These are phyloP conservation scores for Gastrolobium bilobum DNA, from an alignment of 306 rosid genomes.

Conservation along the genomic window DNA sequence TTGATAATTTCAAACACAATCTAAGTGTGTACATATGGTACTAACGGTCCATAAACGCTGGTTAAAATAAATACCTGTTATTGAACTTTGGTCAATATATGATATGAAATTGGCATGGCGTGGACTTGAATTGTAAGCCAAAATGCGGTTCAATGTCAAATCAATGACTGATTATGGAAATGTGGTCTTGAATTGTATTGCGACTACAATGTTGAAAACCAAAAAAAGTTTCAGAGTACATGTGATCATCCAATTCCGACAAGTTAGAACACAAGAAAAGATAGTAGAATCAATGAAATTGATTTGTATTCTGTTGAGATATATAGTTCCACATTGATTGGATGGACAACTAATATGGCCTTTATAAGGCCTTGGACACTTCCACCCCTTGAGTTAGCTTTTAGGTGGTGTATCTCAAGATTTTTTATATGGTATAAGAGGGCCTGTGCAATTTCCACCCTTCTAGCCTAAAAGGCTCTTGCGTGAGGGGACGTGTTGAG, in stretches of 20 bases:
- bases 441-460: too few species aligned
- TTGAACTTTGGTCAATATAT: neutral
- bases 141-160: slow-evolving; percentile 12
- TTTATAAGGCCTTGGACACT: too few species aligned
- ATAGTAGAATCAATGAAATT: neutral
- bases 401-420: too few species aligned
- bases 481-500: too few species aligned
- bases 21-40: neutral
- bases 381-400: too few species aligned
- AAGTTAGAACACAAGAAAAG: neutral
- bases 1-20: too few species aligned
- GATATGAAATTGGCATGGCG: neutral
- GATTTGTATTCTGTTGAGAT: too few species aligned
- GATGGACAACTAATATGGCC: too few species aligned
- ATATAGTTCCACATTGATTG: too few species aligned
- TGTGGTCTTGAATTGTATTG: neutral
- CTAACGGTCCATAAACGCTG: neutral
- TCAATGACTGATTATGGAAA: slow-evolving; percentile 9
- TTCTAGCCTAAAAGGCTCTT: too few species aligned
- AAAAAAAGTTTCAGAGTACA: neutral
- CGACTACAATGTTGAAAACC: neutral
- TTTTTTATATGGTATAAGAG: too few species aligned
- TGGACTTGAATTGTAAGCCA: neutral
- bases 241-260: neutral
- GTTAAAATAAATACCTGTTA: neutral